Evolutionary conservation across 1,284 basidiomycete genomes (phyloP), one percentile per base, ranked within the genome.

Genomic region (Austroboletus rostrupii): DNA sequence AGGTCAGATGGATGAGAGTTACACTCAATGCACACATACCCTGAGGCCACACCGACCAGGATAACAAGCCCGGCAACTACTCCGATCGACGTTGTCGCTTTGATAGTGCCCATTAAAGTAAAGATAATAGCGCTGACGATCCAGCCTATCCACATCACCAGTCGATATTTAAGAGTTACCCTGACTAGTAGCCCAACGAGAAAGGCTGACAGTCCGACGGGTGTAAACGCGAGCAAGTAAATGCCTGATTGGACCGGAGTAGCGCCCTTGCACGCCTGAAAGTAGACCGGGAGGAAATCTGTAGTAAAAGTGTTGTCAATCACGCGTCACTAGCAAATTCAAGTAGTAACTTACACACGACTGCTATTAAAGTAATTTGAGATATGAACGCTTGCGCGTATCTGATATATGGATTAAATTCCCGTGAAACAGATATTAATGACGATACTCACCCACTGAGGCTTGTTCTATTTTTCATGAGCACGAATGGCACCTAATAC

Each of bases 401-500:
- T 31, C 29, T 31, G 29, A 13, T 4, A 17, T 4, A 14, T 41
- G 14, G n/a, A n/a, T n/a, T 31, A 31, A 31, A 13, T 31, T 7
- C 8, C 29, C 13, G 7, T 7, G 31, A 20, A 11, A 1, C 2
- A 3, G 9, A 33, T 23, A 16, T 16, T 32, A 14, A 14, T 14
- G 6, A 31, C 13, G 29, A 3, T 17, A 6, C 57, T 41, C 28
- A 58, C 53, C 56, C 56, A 29, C 56, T 57, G 31, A 50, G 10
- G 19, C 53, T 56, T 9, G 57, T 57, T 26, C 33, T 1, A 17
- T 57, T 59, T 31, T 48, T 57, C 45, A 59, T 36, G 26, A 59
- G 3, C 2, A 47, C 41, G 28, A 53, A 29, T 3, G 57, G 57
- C 5, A 59, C 47, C 57, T 59, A 11, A 16, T 37, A 7, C 8